These are phyloP conservation scores for Uronychia setigera DNA, from an alignment of 73 alveolate genomes.

Conservation along the genomic window DNA sequence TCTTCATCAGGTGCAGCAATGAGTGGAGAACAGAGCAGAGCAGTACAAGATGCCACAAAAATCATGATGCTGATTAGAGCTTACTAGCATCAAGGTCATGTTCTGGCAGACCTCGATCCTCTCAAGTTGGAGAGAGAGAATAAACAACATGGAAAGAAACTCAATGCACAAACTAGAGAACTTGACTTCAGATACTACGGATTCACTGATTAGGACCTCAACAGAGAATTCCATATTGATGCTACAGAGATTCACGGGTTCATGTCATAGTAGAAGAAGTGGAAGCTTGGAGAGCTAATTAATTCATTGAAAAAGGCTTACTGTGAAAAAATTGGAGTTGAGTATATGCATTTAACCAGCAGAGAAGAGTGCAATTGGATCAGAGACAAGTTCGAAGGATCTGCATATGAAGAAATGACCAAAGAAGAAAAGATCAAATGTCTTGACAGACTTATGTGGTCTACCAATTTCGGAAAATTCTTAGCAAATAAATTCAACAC, in stretches of 20 bases:
- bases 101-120: slow-evolving; percentile 86
- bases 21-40: neutral
- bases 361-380: slow-evolving; percentile 89
- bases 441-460: slow-evolving; percentile 74
- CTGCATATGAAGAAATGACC: slow-evolving; percentile 59
- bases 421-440: slow-evolving; percentile 57
- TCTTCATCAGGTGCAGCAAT: neutral
- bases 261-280: slow-evolving; percentile 51
- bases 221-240: slow-evolving; percentile 75
- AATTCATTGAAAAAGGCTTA: slow-evolving; percentile 72
- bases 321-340: slow-evolving; percentile 82
- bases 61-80: slow-evolving; percentile 69
- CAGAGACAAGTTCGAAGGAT: slow-evolving; percentile 75
- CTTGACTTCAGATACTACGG: slow-evolving; percentile 62
- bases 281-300: slow-evolving; percentile 85
- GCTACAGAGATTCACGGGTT: slow-evolving; percentile 59
- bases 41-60: slow-evolving; percentile 64
- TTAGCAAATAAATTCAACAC: slow-evolving; percentile 87
- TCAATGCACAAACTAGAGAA: neutral
- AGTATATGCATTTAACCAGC: slow-evolving; percentile 84
- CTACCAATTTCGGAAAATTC: slow-evolving; percentile 76
- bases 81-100: slow-evolving; percentile 81
- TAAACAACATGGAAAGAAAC: slow-evolving; percentile 1
- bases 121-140: slow-evolving; percentile 26
- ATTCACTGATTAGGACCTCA: slow-evolving; percentile 81